A percentile compares a stretch with the other conserved stretches of the same genome.
Evolutionary conservation across 2,329 filamentous ascomycete species (phyloP).

Genomic region (Curvularia spicifera): DNA sequence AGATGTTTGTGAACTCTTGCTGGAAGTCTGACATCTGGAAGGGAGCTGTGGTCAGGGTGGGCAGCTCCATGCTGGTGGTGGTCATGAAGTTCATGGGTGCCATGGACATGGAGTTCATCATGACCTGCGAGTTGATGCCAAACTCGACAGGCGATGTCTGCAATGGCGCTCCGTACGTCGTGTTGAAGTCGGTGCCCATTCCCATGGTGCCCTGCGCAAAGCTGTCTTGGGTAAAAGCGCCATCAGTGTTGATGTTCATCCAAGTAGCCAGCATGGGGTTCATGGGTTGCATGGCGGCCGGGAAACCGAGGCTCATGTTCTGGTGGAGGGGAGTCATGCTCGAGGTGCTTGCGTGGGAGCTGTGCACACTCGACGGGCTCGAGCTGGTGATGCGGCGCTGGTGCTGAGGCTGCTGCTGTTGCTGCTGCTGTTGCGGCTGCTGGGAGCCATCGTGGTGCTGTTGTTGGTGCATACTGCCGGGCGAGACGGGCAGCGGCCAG

Average conservation of each 20-base stretch:
- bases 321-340: slow-evolving; percentile 47
- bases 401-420: slow-evolving; percentile 33
- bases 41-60: slow-evolving; percentile 50
- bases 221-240: slow-evolving; percentile 39
- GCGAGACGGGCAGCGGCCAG: slow-evolving; percentile 50
- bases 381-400: slow-evolving; percentile 40
- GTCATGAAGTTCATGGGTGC: slow-evolving; percentile 41
- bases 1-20: slow-evolving; percentile 65
- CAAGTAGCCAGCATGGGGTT: slow-evolving; percentile 51
- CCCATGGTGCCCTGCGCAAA: slow-evolving; percentile 34
- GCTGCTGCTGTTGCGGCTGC: slow-evolving; percentile 26
- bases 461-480: slow-evolving; percentile 41
- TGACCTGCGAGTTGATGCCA: slow-evolving; percentile 49
- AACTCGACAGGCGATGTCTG: slow-evolving; percentile 57
- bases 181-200: slow-evolving; percentile 48
- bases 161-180: slow-evolving; percentile 50
- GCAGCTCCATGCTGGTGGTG: slow-evolving; percentile 53
- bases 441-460: slow-evolving; percentile 22
- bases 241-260: slow-evolving; percentile 52
- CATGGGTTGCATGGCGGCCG: slow-evolving; percentile 42
- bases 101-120: slow-evolving; percentile 20
- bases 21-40: slow-evolving; percentile 71
- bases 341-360: slow-evolving; percentile 33
- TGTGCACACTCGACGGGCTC: slow-evolving; percentile 33
- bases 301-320: slow-evolving; percentile 41